phyloP scores from a whole-genome alignment of 225 moss, liverwort and hornwort species.

The Anthoceros angustus region DNA sequence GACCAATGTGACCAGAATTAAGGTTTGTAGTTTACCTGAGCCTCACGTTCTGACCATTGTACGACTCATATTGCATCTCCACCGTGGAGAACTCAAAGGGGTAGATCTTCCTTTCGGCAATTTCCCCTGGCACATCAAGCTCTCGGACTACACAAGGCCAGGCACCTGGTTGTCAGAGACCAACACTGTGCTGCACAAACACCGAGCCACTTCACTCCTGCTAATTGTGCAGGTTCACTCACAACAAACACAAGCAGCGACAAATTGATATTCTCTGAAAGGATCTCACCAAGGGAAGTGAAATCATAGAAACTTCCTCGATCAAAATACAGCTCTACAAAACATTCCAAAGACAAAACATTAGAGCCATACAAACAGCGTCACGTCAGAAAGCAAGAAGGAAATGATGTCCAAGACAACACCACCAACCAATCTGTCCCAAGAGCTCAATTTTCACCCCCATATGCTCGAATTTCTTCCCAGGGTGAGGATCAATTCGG shows the following conservation, averaged over 20 bases:
- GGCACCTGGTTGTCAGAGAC: background rate
- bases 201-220: background rate
- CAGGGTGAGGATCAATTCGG: constrained; percentile 73
- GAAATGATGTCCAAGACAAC: background rate
- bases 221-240: background rate
- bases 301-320: constrained; percentile 89
- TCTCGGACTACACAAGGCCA: constrained; percentile 41
- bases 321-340: constrained; percentile 81
- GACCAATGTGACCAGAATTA: background rate
- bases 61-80: constrained; percentile 99
- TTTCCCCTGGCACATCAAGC: constrained; percentile 93
- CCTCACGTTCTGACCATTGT: constrained; percentile 94
- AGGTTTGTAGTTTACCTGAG: constrained; percentile 43
- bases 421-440: constrained; percentile 60
- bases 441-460: constrained; percentile 97
- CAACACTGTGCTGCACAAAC: background rate
- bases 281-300: constrained; percentile 62
- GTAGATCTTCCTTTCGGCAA: constrained; percentile 77
- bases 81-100: constrained; percentile 99
- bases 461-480: constrained; percentile 86
- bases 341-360: background rate
- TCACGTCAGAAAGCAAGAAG: background rate
- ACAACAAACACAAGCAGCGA: background rate
- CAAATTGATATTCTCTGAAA: background rate
- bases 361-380: background rate